phyloP scores from a whole-genome alignment of 176 grass and related monocot genomes.

The Triticum turgidum region DNA sequence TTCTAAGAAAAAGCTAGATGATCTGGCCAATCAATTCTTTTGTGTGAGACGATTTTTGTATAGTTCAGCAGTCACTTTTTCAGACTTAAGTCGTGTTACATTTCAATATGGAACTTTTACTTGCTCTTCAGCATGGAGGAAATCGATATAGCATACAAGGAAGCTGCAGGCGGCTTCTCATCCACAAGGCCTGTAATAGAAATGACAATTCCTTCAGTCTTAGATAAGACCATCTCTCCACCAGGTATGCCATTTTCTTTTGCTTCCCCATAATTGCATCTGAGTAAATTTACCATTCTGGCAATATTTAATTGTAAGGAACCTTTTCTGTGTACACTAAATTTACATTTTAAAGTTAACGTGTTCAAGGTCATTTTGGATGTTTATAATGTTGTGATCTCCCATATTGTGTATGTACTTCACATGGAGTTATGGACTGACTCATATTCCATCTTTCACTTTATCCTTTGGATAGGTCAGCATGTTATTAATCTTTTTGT shows the following conservation, averaged over 20 bases:
- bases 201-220: slow-evolving; percentile 96
- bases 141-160: slow-evolving; percentile 80
- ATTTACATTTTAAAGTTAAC: not conserved
- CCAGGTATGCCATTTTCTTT: slow-evolving; percentile 52
- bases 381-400: slow-evolving; percentile 9
- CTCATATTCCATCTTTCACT: not conserved
- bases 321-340: slow-evolving; percentile 11
- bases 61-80: not conserved
- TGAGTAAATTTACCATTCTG: slow-evolving; percentile 3
- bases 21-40: not conserved
- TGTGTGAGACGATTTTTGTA: not conserved
- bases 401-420: not conserved
- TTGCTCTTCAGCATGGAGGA: slow-evolving; percentile 76
- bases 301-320: not conserved
- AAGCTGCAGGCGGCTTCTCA: slow-evolving; percentile 68
- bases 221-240: slow-evolving; percentile 95
- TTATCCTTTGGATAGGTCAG: slow-evolving; percentile 64
- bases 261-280: not conserved
- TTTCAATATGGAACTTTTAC: slow-evolving; percentile 10
- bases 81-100: slow-evolving; percentile 1
- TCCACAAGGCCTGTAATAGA: slow-evolving; percentile 97
- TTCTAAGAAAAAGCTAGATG: not conserved
- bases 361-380: slow-evolving; percentile 6
- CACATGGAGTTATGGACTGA: slow-evolving; percentile 14
- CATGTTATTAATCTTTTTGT: slow-evolving; percentile 96